Base-by-base conservation (phyloP, 2,329 filamentous ascomycete genomes). In the Phialocephala subalpina region DNA sequence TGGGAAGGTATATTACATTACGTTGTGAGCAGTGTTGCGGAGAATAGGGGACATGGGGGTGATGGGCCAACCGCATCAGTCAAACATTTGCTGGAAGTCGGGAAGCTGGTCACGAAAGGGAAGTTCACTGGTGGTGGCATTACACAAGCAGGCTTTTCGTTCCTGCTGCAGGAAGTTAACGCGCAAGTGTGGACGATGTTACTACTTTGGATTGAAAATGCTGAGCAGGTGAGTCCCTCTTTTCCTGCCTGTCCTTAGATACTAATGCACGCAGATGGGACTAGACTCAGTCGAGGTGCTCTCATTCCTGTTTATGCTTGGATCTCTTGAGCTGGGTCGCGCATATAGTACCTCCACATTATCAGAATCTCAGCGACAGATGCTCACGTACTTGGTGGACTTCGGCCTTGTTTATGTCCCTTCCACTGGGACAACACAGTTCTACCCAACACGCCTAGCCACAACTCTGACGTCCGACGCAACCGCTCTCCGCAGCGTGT, bases 1-100 rank as follows among this genome's bases (percentile, higher is more conserved):
- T 99, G 96, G 94, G 97, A 99, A 78, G 92, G 93, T 29, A 97
- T 99, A 33, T 80, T 99, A 57, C 96, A 97, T 78, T 99, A 94
- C 76, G 94, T 99, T 77, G 96, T 99, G 22, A 92, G 91, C 65
- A 91, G 88, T 67, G 90, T 92, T 9, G 89, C 87, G 1, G 76
- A 78, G 29, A 84, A 86, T 68, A 77, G 82, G 74, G 75, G 80
- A 68, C 75, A 84, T 73, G 69, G 80, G 63, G 77, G 78, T n/a
- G 78, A 80, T 64, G 84, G 84, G 0, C 88, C 92, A 35, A 92
- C 92, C 77, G 86, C 87, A 73, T 91, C 91, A 18, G 97, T 98
- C 35, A 97, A 95, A 79, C 88, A 92, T 69, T 85, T 99, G 49
- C 85, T 99, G 57, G 84, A 94, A 71, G 87, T 89, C 0, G 96